Base-by-base conservation (phyloP, 306 rosid genomes). In the Medicago arabica region DNA sequence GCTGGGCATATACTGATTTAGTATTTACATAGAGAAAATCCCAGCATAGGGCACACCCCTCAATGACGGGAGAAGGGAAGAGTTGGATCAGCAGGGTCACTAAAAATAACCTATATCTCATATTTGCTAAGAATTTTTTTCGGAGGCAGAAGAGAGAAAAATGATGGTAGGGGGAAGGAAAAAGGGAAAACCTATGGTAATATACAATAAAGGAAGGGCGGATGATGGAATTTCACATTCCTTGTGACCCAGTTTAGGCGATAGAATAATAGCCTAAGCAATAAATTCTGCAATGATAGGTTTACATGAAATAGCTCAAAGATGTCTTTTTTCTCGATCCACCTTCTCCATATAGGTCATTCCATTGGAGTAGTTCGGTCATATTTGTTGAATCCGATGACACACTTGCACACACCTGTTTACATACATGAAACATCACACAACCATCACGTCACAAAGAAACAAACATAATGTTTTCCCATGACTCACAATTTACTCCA, bases 321-420 rank as follows among this genome's bases (percentile, higher is more conserved):
- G 97, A 87, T 80, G 76, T 90, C 94, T 86, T 90, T 88, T 90
- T 90, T 78, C 99, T 92, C 5, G 98, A 96, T 54, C 99, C 99
- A 16, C 98, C 99, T 86, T 96, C 99, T 66, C 99, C 99, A 17
- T 96, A 96, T 39, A 96, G 83, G 66, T 96, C 98, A 71, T 96
- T 96, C 99, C 99, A 96, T 78, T 92, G 99, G 62, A 87, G 90
- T 50, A 96, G 91, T 78, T 96, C 99, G 12, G 78, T 96, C 99
- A 96, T 96, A 70, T 96, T 96, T 8, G 85, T 84, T 0, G 99
- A 96, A 57, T 96, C 99, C 0, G 97, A 88, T 6, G 99, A 96
- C 74, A 96, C 99, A 8, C 99, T 96, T 5, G 99, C 99, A 70
- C 99, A 92, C 19, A 96, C 99, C 99, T 96, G 79, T 25, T 16